Evolutionary conservation across 2,329 filamentous ascomycete species (phyloP), one percentile per base, ranked within the genome.

Genomic region (Septoria petroselini): DNA sequence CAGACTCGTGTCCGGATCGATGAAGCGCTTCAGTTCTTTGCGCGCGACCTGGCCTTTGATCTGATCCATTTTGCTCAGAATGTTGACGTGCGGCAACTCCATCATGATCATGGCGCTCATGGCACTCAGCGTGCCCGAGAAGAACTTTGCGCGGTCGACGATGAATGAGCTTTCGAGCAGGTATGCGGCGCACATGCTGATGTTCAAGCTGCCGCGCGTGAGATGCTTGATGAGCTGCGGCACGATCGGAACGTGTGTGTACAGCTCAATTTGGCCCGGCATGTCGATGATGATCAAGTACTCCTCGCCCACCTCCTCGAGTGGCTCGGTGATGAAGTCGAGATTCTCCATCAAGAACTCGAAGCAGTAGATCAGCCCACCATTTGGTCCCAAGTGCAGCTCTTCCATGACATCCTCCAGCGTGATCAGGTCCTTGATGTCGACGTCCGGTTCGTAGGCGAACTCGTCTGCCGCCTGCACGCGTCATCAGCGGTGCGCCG

Each of bases 81-180:
- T 86, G 68, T 98, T 98, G 66, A 98, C 83, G 67, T 98, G 93
- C 3, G 93, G 93, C 58, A 97, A 83, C 72, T 97, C 93, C 56
- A 98, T 81, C 89, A 97, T 93, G 64, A 98, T 83, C 93, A 98
- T 98, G 58, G 93, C 91, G 64, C 88, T 94, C 93, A 98, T 97
- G 58, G 93, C 93, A 66, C 87, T 93, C 53, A 98, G 76, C 0
- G 93, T 95, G 9, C 93, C 93, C 0, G 93, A 85, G 71, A 98
- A 97, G 77, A 95, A 98, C 73, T 97, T 98, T 65, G 93, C 88
- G 53, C 89, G 85, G 71, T 98, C 93, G 55, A 96, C 82, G 63
- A 97, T 86, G 68, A 97, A 98, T 7, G 91, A 96, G 9, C 89
- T 88, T 70, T 98, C 93, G 57, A 98, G 84, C 25, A 98, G 81